Evolutionary conservation across 495 filamentous ascomycete genomes (phyloP), one percentile per base, ranked within the genome.

Genomic region (Xylaria nigripes): DNA sequence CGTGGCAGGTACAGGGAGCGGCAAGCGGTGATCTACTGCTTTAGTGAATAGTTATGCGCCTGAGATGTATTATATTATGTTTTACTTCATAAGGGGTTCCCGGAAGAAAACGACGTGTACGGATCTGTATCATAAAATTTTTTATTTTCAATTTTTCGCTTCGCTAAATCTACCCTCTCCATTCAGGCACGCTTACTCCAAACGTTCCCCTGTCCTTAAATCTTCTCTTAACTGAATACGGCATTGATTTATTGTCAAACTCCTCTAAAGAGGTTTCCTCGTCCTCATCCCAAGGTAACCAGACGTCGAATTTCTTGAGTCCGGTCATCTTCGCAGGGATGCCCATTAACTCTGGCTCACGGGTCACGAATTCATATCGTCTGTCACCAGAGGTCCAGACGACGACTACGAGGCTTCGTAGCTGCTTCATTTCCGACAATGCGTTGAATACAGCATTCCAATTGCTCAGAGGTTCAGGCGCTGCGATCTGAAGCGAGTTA

Each of bases 301-400:
- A 55, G 36, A 55, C 53, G 6, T 55, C 53, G 27, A 55, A 55
- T 16, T 25, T 55, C 45, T 27, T 55, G 6, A 55, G 27, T 19
- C 53, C 53, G 2, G 46, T 55, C 53, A 55, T 55, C 4, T 34
- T 2, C 10, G 29, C 43, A 12, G 53, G 53, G 27, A 55, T 55
- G 18, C 40, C 53, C 53, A 55, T 55, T 3, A 55, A 22, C 32
- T 55, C 53, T 22, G 25, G 15, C 29, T 55, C 53, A 4, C 46
- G 53, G 38, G 46, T 22, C 25, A 32, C 43, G 25, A 55, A 55
- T 29, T 55, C 53, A 22, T 55, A 46, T 27, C 53, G 46, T 24
- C 53, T 48, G 12, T 55, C 53, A 5, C 53, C 53, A 24, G 53
- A 55, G 5, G 53, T 46, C 53, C 53, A 55, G 16, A 55, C 53